A percentile compares a stretch with the other conserved stretches of the same genome.
Evolutionary conservation across 768 basidiomycete species (phyloP).

Genomic region (Sporobolomyces roseus): DNA sequence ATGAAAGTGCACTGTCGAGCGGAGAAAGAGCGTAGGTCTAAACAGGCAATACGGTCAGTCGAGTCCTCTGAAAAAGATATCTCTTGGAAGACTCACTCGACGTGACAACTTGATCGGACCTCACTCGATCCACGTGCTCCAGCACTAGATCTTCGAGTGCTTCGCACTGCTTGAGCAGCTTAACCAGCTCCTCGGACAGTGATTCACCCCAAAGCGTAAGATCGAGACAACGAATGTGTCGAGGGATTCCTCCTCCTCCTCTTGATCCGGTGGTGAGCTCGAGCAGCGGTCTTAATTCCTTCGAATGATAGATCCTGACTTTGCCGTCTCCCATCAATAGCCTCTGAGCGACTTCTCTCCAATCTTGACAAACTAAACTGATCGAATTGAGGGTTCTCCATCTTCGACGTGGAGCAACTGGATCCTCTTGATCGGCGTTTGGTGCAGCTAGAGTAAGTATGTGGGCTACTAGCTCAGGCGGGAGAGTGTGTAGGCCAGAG

Average conservation of each 20-base stretch:
- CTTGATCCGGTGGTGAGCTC: neutral
- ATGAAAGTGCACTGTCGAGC: constrained; percentile 24
- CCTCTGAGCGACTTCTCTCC: neutral
- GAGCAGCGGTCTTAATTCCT: neutral
- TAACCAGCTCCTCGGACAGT: neutral
- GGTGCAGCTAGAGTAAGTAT: neutral
- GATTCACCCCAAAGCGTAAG: constrained; percentile 6
- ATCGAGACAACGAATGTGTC: neutral
- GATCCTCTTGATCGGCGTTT: neutral
- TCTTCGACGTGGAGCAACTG: neutral
- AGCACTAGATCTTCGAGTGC: neutral
- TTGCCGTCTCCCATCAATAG: neutral
- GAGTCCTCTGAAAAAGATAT: neutral
- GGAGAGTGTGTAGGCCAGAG: constrained; percentile 1
- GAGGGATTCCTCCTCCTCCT: neutral
- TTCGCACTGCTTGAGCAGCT: neutral
- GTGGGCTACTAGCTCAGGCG: constrained; percentile 11
- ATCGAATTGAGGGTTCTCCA: neutral
- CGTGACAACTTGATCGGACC: constrained; percentile 5
- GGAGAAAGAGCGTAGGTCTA: constrained; percentile 10
- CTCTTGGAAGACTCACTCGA: neutral
- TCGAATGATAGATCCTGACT: neutral
- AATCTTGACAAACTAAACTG: constrained; percentile 9
- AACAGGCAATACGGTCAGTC: neutral
- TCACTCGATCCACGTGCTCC: constrained; percentile 6